These are phyloP conservation scores for Aquilaria agallochum DNA, from an alignment of 441 rosid genomes.

Conservation along the genomic window DNA sequence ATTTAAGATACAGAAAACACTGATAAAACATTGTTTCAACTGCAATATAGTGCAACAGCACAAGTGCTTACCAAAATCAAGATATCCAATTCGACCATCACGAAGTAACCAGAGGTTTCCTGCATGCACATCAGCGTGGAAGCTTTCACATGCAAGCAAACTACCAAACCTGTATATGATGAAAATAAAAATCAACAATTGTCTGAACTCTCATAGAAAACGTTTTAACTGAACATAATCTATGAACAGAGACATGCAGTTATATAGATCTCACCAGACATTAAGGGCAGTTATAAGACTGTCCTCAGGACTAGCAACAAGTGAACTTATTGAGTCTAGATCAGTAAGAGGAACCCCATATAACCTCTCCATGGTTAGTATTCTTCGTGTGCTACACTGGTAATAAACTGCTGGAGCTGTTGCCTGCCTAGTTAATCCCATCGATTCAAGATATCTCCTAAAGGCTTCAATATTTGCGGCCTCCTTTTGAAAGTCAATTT, in stretches of 20 bases:
- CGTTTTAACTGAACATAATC: too few species aligned
- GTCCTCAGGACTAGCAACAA: slow-evolving; percentile 86
- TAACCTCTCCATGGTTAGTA: slow-evolving; percentile 98
- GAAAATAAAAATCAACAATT: too few species aligned
- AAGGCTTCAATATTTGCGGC: slow-evolving; percentile 81
- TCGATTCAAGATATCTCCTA: slow-evolving; percentile 74
- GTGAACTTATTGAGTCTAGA: slow-evolving; percentile 85
- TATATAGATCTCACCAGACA: slow-evolving; percentile 62
- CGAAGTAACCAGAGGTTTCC: slow-evolving; percentile 95
- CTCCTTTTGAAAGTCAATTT: slow-evolving; percentile 93
- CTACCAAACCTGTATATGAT: slow-evolving; percentile 86
- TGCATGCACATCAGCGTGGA: slow-evolving; percentile 99
- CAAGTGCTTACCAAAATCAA: slow-evolving; percentile 78
- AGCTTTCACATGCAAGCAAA: slow-evolving; percentile 89
- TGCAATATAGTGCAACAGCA: background rate
- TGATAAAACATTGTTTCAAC: too few species aligned
- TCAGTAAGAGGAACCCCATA: slow-evolving; percentile 99
- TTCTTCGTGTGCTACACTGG: slow-evolving; percentile 79
- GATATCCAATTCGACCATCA: slow-evolving; percentile 98
- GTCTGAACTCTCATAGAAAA: too few species aligned
- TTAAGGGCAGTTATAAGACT: slow-evolving; percentile 96
- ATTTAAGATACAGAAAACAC: too few species aligned
- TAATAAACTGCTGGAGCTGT: slow-evolving; percentile 90
- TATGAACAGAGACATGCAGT: background rate
- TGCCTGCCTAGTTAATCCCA: slow-evolving; percentile 92